A percentile compares a stretch with the other conserved stretches of the same genome.
phyloP scores from a whole-genome alignment of 2,329 filamentous ascomycete species.

The Fusarium metavorans region DNA sequence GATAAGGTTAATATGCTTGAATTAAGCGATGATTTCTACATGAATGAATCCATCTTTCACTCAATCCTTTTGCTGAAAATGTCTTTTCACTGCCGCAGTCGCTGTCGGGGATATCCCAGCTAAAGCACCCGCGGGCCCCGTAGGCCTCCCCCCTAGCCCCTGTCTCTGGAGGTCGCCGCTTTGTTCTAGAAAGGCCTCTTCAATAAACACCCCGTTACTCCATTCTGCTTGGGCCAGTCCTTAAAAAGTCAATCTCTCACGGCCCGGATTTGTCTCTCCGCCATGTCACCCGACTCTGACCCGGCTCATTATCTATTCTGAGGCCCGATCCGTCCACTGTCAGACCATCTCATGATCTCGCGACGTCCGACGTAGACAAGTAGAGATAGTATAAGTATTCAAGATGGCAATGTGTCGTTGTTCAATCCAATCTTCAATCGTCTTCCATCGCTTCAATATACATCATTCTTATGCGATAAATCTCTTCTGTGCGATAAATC shows the following conservation, averaged over 20 bases:
- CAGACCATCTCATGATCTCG: not conserved
- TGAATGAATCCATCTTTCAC: not conserved
- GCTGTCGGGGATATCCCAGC: not conserved
- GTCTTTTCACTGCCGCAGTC: not conserved
- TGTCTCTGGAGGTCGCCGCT: not conserved
- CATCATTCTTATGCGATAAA: not conserved
- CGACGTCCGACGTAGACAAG: not conserved
- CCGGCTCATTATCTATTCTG: not conserved
- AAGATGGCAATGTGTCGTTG: not conserved
- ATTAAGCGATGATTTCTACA: not conserved
- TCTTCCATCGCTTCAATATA: not conserved
- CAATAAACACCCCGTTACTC: not conserved
- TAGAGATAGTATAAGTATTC: not conserved
- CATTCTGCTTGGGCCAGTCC: not conserved
- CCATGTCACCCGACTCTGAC: not conserved
- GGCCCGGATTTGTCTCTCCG: not conserved
- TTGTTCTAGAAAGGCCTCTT: not conserved
- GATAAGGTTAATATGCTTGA: not conserved
- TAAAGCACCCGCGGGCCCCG: not conserved
- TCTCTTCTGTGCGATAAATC: not conserved
- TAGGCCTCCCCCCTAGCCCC: not conserved
- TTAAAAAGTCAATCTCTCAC: not conserved
- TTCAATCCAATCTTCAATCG: not conserved
- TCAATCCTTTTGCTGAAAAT: not conserved
- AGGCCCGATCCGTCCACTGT: not conserved